Base-by-base conservation (phyloP, 768 basidiomycete species). In the Podaxis sp. region DNA sequence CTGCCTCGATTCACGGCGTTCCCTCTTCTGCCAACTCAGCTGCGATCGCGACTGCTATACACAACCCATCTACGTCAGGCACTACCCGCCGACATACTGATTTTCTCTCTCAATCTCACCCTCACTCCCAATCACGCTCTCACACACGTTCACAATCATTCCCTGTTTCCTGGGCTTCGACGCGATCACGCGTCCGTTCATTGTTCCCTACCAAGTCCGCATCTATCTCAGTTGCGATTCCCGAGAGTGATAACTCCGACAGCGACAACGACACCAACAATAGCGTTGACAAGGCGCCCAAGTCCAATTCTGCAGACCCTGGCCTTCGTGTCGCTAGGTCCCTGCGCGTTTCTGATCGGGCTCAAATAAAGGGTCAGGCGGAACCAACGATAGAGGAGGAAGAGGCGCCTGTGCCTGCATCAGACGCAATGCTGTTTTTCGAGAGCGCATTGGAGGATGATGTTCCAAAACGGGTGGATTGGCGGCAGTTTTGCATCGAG, bases 401-500 rank as follows among this genome's bases (percentile, higher is more conserved):
- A 58, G 69, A 80, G 63, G 59, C 65, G 69, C 65, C 69, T 63
- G 15, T 70, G 68, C 49, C 57, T 68, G 52, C 54, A 71, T 53
- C 55, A 13, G 59, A 61, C 38, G 46, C 59, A 4, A 68, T 69
- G 37, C 71, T 69, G 5, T 71, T 73, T 46, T 64, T 66, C 12
- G 72, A 68, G 57, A 71, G 71, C 25, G 24, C 33, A 9, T 41
- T 59, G 63, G 75, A 78, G 51, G 77, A 79, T 46, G 61, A 61
- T 55, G 53, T 61, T 12, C 75, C 76, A 5, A 76, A 74, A 1
- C 70, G 73, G 41, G 77, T 81, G 43, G 84, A 86, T 69, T 86
- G 85, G 85, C 77, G 83, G 3, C 79, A 84, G 68, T 86, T 86
- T 59, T 84, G 85, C 64, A 73, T 76, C 17, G 80, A 84, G 53